Conservation (phyloP, 2,329 filamentous ascomycete species). For the Pseudogymnoascus sp. region DNA sequence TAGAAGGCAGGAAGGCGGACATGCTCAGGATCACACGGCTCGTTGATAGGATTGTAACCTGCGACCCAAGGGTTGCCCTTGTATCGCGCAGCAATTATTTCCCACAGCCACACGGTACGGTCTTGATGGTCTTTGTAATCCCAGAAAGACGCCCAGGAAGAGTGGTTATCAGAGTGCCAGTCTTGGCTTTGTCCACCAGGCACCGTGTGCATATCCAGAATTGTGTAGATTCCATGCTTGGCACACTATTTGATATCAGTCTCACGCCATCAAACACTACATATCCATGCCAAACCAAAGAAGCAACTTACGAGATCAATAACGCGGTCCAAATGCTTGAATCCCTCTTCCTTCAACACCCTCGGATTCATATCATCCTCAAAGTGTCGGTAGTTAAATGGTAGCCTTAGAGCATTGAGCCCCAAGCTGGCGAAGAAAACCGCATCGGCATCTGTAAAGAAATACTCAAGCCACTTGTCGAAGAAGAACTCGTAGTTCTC, state of each 20-base stretch:
- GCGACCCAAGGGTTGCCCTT: constrained; percentile 40
- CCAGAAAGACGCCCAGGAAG: constrained; percentile 43
- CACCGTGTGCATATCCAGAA: constrained; percentile 43
- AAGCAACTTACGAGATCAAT: constrained; percentile 31
- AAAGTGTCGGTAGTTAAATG: constrained; percentile 36
- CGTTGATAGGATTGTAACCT: constrained; percentile 47
- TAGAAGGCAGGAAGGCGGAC: constrained; percentile 41
- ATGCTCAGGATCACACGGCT: constrained; percentile 43
- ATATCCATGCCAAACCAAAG: not conserved
- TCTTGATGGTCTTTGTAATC: constrained; percentile 46
- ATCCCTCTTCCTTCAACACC: constrained; percentile 39
- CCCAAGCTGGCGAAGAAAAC: constrained; percentile 41
- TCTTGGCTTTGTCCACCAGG: constrained; percentile 45
- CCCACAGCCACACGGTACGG: constrained; percentile 43
- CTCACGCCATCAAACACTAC: constrained; percentile 18
- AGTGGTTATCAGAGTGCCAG: constrained; percentile 45
- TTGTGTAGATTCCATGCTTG: constrained; percentile 43
- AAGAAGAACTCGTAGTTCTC: constrained; percentile 46
- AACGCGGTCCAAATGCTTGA: constrained; percentile 42
- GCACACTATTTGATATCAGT: constrained; percentile 22
- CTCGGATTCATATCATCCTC: constrained; percentile 43
- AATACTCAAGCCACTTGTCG: constrained; percentile 42
- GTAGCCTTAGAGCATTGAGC: constrained; percentile 42
- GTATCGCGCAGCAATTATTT: constrained; percentile 40
- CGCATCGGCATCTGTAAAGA: constrained; percentile 44